These are phyloP conservation scores for Penicillium sumatraense DNA, from an alignment of 2,329 filamentous ascomycete genomes.

Conservation along the genomic window DNA sequence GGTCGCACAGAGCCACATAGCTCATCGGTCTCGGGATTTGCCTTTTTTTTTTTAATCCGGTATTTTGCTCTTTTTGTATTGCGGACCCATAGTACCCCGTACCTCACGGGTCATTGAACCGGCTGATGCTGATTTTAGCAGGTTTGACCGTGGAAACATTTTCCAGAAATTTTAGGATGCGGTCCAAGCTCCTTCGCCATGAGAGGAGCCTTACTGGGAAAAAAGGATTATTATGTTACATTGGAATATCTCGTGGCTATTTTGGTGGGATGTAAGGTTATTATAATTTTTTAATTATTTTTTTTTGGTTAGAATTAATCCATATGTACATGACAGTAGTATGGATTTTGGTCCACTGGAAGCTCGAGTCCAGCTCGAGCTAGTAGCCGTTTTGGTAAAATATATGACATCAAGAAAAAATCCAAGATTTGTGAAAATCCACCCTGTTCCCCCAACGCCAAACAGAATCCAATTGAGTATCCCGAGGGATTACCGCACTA, in stretches of 20 bases:
- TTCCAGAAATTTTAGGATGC: neutral
- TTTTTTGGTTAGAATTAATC: no score
- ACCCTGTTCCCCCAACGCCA: neutral
- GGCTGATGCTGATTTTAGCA: neutral
- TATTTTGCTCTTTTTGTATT: neutral
- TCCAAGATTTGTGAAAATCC: neutral
- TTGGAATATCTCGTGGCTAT: neutral
- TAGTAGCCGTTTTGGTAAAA: neutral
- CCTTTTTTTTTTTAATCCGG: no score
- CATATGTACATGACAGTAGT: no score
- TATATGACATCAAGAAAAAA: conserved; percentile 6
- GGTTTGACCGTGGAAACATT: neutral
- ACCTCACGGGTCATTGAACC: no score
- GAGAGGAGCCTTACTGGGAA: no score
- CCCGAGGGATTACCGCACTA: no score
- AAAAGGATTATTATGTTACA: neutral
- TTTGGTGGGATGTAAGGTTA: no score
- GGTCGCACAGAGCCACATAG: neutral
- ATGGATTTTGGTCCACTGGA: neutral
- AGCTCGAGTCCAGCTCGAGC: neutral
- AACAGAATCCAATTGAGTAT: neutral
- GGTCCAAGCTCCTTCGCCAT: conserved; percentile 1
- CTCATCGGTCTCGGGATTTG: neutral
- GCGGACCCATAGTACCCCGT: no score
- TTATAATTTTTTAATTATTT: no score